A percentile compares a stretch with the other conserved stretches of the same genome.
These are phyloP conservation scores for Hymenoscyphus fructigenus DNA, from an alignment of 2,329 filamentous ascomycete genomes.

Conservation along the genomic window DNA sequence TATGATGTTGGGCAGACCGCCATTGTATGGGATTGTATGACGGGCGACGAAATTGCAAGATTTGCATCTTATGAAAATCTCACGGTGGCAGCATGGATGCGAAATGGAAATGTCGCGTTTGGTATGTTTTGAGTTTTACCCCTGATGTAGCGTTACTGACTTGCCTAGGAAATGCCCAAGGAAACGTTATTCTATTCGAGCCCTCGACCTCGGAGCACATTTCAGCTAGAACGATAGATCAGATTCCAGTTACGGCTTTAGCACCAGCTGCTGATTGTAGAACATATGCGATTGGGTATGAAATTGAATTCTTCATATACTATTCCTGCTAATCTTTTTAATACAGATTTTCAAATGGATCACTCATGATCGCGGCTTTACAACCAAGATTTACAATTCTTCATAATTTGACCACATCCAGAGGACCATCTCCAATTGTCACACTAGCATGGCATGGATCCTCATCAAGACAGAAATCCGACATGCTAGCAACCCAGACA, in stretches of 20 bases:
- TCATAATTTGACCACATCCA: conserved; percentile 83
- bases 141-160: conserved; percentile 19
- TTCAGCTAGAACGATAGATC: conserved; percentile 82
- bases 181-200: conserved; percentile 92
- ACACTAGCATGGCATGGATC: conserved; percentile 94
- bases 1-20: conserved; percentile 89
- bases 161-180: conserved; percentile 77
- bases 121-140: conserved; percentile 55
- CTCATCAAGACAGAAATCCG: conserved; percentile 91
- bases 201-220: conserved; percentile 90
- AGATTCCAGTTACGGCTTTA: conserved; percentile 91
- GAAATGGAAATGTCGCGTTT: conserved; percentile 94
- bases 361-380: conserved; percentile 83
- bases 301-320: conserved; percentile 4
- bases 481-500: conserved; percentile 94
- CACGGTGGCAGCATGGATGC: conserved; percentile 88
- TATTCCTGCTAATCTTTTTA: conserved; percentile 20
- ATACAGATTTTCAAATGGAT: conserved; percentile 92
- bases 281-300: conserved; percentile 92
- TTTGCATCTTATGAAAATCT: conserved; percentile 90
- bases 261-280: conserved; percentile 87
- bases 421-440: conserved; percentile 82
- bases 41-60: conserved; percentile 84
- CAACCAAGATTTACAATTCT: conserved; percentile 92
- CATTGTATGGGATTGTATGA: conserved; percentile 95